Evolutionary conservation across 371 early-diverging fungal genomes (phyloP).

Genomic region (Blakeslea trispora): DNA sequence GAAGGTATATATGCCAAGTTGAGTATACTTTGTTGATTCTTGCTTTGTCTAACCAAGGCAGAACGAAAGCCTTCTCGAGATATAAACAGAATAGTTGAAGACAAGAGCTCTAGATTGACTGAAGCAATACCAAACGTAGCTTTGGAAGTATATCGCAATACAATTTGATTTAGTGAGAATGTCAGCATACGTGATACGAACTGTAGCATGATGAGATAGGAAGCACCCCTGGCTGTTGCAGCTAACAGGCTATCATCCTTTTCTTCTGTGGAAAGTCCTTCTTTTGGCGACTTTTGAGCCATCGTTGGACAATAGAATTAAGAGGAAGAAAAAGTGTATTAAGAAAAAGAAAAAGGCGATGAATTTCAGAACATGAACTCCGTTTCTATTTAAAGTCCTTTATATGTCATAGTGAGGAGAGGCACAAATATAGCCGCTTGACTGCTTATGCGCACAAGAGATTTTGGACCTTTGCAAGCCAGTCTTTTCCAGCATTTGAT

Average conservation of each 20-base stretch:
- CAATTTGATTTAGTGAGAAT: conserved; percentile 78
- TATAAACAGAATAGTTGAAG: conserved; percentile 87
- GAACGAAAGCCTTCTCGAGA: conserved; percentile 90
- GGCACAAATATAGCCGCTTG: too few relatives aligned
- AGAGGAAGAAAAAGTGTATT: too few relatives aligned
- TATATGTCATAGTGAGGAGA: too few relatives aligned
- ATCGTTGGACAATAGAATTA: too few relatives aligned
- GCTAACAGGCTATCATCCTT: conserved; percentile 30
- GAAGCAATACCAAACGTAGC: conserved; percentile 83
- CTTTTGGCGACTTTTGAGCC: neutral
- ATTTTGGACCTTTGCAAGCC: too few relatives aligned
- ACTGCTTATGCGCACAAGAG: too few relatives aligned
- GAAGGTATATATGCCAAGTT: conserved; percentile 81
- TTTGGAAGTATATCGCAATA: conserved; percentile 67
- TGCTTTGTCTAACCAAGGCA: conserved; percentile 65
- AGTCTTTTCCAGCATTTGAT: too few relatives aligned
- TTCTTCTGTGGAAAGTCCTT: neutral
- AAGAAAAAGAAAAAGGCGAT: neutral
- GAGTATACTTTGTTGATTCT: conserved; percentile 62
- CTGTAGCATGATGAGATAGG: conserved; percentile 77
- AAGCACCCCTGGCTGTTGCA: conserved; percentile 70
- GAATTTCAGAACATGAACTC: neutral
- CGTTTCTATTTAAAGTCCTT: too few relatives aligned
- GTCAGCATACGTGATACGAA: conserved; percentile 79
- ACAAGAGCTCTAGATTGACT: conserved; percentile 83